Evolutionary conservation across 2,329 filamentous ascomycete genomes (phyloP).

Genomic region (Hymenoscyphus fraxineus): DNA sequence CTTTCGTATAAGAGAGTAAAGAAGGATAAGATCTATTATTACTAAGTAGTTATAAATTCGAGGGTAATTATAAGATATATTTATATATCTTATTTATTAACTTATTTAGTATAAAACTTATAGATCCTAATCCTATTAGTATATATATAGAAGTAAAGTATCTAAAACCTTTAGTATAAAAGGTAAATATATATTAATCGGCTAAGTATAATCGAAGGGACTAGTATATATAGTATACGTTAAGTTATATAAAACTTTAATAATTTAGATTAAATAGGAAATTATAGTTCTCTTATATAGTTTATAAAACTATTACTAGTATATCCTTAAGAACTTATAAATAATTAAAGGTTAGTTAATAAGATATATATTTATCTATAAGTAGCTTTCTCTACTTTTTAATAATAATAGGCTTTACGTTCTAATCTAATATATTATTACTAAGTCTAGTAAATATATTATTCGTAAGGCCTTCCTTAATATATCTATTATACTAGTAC

Average conservation of each 20-base stretch:
- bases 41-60: not conserved
- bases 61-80: too few relatives aligned
- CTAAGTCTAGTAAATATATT: too few relatives aligned
- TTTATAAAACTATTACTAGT: not conserved
- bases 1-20: not conserved
- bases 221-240: not conserved
- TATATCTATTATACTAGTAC: too few relatives aligned
- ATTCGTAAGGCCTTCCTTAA: too few relatives aligned
- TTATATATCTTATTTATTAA: too few relatives aligned
- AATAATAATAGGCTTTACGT: not conserved
- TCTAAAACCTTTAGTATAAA: not conserved
- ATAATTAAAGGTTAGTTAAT: not conserved
- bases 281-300: not conserved
- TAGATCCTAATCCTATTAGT: too few relatives aligned
- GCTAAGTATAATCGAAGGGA: not conserved
- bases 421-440: not conserved
- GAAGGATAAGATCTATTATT: not conserved
- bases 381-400: not conserved
- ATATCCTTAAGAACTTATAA: not conserved
- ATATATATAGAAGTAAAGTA: not conserved
- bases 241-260: not conserved
- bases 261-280: not conserved
- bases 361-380: not conserved
- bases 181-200: not conserved
- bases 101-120: too few relatives aligned